Evolutionary conservation across 108 stramenopile species (phyloP), one percentile per base, ranked within the genome.

Genomic region (Asterionellopsis glacialis): DNA sequence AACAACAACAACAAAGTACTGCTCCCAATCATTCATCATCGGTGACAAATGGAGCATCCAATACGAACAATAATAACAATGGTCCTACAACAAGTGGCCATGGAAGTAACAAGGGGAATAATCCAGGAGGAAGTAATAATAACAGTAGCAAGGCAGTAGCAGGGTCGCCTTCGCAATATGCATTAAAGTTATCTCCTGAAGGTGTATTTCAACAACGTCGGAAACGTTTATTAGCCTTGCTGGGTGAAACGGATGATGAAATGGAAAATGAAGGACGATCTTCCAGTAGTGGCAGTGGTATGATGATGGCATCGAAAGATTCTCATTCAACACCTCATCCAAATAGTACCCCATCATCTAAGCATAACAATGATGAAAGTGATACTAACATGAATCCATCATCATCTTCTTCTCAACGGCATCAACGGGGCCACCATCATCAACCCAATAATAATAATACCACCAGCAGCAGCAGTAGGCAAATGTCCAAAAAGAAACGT

Each of bases 141-240:
- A 33, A 33, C 5, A 33, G 7, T 33, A 33, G 5, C 33, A 33
- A 33, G 2, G 33, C 33, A 33, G 33, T 7, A 33, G 5, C 33
- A 33, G 33, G 5, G 5, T 7, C 33, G 2, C 33, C 33, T 33
- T 33, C 33, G 33, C 33, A 33, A 33, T 33, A 33, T 33, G 7
- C 33, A 7, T 33, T 33, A 33, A 33, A 33, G 49, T 16, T 64
- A 23, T 64, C 63, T 6, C 25, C 76, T 21, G 66, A 77, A 60
- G 58, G 41, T 24, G 59, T 72, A 27, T 77, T 72, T 61, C 67
- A 57, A 27, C 67, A 73, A 61, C 63, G 77, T 49, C 65, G 65
- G 12, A 50, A 79, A 48, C 67, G 70, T 15, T 51, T 79, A 23
- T 27, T 73, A 54, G 28, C 50, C 47, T 48, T 21, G 47, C 28